Evolutionary conservation across 768 basidiomycete genomes (phyloP).

Genomic region (Hemileccinum impolitum): DNA sequence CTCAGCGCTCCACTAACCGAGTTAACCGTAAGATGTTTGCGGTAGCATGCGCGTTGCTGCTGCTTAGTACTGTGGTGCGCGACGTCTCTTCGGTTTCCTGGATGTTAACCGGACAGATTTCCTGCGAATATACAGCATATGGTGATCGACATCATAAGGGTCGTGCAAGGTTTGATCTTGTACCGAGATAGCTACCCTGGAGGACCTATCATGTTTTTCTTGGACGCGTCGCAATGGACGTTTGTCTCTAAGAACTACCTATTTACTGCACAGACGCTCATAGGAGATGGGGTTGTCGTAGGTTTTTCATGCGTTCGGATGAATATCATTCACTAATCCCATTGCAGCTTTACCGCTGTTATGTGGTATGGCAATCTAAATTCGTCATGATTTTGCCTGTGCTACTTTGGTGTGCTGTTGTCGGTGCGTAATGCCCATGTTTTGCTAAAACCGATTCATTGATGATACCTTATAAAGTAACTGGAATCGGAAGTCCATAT

Average conservation of each 20-base stretch:
- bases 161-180: slow-evolving; percentile 19
- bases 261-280: slow-evolving; percentile 1
- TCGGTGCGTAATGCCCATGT: not conserved
- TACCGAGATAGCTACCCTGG: slow-evolving; percentile 18
- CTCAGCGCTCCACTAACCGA: not conserved
- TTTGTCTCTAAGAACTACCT: not conserved
- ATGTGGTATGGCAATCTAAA: slow-evolving; percentile 1
- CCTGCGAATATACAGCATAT: slow-evolving; percentile 13
- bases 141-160: slow-evolving; percentile 16
- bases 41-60: slow-evolving; percentile 18
- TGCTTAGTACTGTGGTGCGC: slow-evolving; percentile 24
- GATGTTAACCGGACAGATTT: too few species aligned
- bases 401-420: slow-evolving; percentile 1
- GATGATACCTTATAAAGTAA: too few species aligned
- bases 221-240: slow-evolving; percentile 13
- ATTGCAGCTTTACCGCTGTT: slow-evolving; percentile 8
- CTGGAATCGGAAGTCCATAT: too few species aligned
- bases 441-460: not conserved
- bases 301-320: not conserved
- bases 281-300: slow-evolving; percentile 5
- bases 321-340: not conserved
- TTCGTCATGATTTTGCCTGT: not conserved
- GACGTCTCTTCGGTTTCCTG: too few species aligned
- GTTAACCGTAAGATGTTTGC: slow-evolving; percentile 17
- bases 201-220: slow-evolving; percentile 24